Conservation (phyloP, 352 stramenopile genomes). For the Pythium monospermum region DNA sequence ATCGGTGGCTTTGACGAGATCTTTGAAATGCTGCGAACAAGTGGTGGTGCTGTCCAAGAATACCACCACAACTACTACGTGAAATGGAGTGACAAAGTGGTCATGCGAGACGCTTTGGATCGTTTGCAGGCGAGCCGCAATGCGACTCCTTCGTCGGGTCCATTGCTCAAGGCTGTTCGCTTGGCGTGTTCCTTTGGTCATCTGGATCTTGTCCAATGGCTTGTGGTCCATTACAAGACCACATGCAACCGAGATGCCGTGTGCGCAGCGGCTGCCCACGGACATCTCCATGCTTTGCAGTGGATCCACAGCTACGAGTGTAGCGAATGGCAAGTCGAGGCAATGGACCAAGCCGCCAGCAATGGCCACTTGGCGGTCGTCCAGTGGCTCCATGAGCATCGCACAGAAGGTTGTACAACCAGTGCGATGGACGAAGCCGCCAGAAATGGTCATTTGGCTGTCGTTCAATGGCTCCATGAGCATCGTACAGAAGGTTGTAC, state of each 20-base stretch:
- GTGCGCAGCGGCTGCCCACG: background rate
- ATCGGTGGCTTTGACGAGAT: background rate
- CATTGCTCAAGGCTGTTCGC: background rate
- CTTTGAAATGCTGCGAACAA: background rate
- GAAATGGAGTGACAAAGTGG: background rate
- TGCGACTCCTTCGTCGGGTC: too few species aligned
- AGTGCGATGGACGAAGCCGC: background rate
- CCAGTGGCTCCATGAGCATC: background rate
- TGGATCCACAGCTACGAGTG: background rate
- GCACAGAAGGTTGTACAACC: background rate
- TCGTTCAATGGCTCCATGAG: background rate
- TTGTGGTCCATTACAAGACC: background rate
- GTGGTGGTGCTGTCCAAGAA: background rate
- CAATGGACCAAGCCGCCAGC: background rate
- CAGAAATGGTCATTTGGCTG: background rate
- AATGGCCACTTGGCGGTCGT: background rate
- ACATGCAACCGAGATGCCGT: background rate
- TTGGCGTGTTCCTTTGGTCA: background rate
- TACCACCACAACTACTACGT: too few species aligned
- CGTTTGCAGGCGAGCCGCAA: background rate
- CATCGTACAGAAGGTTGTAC: background rate
- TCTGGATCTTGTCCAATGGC: background rate
- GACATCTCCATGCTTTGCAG: background rate
- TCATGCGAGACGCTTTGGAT: background rate
- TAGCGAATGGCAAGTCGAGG: background rate